phyloP scores from a whole-genome alignment of 306 rosid species.

The Gastrolobium bilobum region DNA sequence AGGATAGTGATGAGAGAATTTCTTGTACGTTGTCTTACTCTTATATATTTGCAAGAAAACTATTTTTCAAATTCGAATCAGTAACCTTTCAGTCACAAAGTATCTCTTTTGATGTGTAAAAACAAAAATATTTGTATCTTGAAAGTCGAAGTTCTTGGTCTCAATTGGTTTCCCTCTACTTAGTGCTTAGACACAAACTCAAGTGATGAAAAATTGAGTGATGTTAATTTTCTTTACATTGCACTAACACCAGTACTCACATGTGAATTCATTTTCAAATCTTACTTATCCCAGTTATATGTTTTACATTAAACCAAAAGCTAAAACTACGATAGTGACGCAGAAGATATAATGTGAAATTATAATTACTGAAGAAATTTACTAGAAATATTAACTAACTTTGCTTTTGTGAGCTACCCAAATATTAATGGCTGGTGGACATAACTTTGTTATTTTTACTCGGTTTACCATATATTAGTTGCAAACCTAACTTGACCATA shows the following conservation, averaged over 20 bases:
- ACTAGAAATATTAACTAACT: background rate
- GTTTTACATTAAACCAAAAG: background rate
- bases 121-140: background rate
- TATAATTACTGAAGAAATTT: background rate
- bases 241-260: background rate
- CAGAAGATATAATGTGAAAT: background rate
- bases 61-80: no score
- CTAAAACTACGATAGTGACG: background rate
- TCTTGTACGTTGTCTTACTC: no score
- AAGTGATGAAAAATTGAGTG: background rate
- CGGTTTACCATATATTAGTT: constrained; percentile 15
- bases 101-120: background rate
- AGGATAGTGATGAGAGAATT: no score
- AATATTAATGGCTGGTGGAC: constrained; percentile 13
- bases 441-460: background rate
- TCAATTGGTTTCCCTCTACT: background rate
- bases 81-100: no score
- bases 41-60: no score
- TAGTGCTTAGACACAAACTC: background rate
- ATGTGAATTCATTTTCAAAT: background rate
- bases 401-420: background rate
- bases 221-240: background rate
- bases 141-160: background rate
- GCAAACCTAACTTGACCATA: constrained; percentile 20
- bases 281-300: background rate